A percentile compares a stretch with the other conserved stretches of the same genome.
phyloP scores from a whole-genome alignment of 1,139 yeast genomes.

The Yamadazyma spencermartinsiae region DNA sequence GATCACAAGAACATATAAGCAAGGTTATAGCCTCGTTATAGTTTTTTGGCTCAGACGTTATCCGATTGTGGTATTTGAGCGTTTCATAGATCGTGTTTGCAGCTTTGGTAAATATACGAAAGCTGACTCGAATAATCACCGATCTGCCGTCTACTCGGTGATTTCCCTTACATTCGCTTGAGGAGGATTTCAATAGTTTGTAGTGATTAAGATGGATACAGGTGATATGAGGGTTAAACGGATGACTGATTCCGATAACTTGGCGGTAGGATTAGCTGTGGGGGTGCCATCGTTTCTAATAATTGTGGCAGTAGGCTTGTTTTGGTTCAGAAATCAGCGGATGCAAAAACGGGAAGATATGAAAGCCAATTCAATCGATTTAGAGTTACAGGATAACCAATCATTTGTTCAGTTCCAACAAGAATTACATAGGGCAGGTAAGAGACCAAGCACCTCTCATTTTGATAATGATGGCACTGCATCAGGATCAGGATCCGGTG shows the following conservation, averaged over 20 bases:
- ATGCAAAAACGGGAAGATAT: conserved; percentile 36
- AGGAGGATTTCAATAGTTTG: no score
- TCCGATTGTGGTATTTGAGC: no score
- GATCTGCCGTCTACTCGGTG: no score
- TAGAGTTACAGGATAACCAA: conserved; percentile 39
- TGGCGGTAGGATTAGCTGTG: conserved; percentile 45
- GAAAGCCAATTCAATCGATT: conserved; percentile 31
- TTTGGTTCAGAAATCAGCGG: conserved; percentile 35
- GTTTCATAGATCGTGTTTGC: no score
- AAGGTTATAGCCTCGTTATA: no score
- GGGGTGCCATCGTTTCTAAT: conserved; percentile 41
- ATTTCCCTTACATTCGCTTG: no score
- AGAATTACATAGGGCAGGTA: conserved; percentile 26
- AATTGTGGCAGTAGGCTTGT: conserved; percentile 20
- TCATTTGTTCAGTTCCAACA: conserved; percentile 41
- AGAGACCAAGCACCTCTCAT: neutral
- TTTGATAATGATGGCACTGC: conserved; percentile 3
- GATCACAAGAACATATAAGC: no score
- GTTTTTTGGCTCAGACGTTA: no score
- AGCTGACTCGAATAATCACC: no score
- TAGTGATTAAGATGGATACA: no score
- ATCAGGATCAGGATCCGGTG: conserved; percentile 7
- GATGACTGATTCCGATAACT: conserved; percentile 24
- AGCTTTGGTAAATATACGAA: no score
- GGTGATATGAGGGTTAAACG: no score